A percentile compares a stretch with the other conserved stretches of the same genome.
phyloP scores from a whole-genome alignment of 2,329 filamentous ascomycete genomes.

The Grosmannia clavigera region DNA sequence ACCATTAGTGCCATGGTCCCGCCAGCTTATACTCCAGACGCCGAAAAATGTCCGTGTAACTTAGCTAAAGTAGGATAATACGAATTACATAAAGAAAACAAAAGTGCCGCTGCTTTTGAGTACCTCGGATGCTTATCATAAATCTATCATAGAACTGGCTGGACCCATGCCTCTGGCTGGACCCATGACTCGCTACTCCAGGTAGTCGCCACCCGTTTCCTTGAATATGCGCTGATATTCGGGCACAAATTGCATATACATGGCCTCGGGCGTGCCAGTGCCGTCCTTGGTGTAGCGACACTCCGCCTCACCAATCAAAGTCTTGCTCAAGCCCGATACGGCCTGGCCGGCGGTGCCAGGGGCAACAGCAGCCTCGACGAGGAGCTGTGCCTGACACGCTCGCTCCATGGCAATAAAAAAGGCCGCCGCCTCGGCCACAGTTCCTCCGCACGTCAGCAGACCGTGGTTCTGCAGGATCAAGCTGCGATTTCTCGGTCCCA shows the following conservation, averaged over 20 bases:
- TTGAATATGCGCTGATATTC: conserved; percentile 20
- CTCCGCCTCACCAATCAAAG: conserved; percentile 27
- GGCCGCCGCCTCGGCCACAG: conserved; percentile 46
- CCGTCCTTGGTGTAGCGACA: conserved; percentile 21
- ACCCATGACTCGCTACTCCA: conserved; percentile 3
- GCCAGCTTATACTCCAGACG: too few relatives aligned
- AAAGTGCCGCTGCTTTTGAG: too few relatives aligned
- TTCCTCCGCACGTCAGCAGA: conserved; percentile 43
- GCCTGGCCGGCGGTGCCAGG: neutral
- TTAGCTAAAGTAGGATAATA: too few relatives aligned
- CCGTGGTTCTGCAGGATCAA: conserved; percentile 50
- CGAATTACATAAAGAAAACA: too few relatives aligned
- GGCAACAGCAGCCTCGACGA: conserved; percentile 39
- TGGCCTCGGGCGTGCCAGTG: conserved; percentile 16
- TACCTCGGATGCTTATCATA: too few relatives aligned
- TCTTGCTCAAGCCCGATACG: conserved; percentile 17
- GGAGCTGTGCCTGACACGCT: conserved; percentile 53
- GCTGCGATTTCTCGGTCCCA: conserved; percentile 35
- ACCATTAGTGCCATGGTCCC: too few relatives aligned
- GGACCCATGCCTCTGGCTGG: too few relatives aligned
- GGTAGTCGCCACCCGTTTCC: conserved; percentile 20
- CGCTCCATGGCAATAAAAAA: conserved; percentile 53
- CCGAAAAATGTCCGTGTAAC: too few relatives aligned
- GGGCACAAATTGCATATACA: conserved; percentile 24
- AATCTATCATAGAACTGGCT: too few relatives aligned